Base-by-base conservation (phyloP, 2,329 filamentous ascomycete species). In the Cercospora beticola region DNA sequence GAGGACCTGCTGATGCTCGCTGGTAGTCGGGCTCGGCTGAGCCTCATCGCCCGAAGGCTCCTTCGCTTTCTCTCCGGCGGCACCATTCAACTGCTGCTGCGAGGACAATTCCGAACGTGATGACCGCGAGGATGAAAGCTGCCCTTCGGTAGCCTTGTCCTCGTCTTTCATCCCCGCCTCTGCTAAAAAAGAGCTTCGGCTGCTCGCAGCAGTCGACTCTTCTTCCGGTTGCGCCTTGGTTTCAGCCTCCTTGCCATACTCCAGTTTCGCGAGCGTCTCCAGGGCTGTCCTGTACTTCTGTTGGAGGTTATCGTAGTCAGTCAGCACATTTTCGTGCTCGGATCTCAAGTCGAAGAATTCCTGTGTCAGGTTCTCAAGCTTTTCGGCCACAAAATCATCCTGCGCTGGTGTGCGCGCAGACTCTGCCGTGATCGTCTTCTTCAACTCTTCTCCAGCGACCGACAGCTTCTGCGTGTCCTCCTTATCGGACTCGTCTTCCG, bases 101-200 rank as follows among this genome's bases (percentile, higher is more conserved):
- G 91, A 97, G 77, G 92, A 97, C 79, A 97, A 87, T 83, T 98
- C 95, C 82, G 93, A 95, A 73, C 93, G 97, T 74, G 97, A 90
- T 77, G 93, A 97, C 80, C 90, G 93, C 83, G 93, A 94, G 77
- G 92, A 94, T 81, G 91, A 92, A 77, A 84, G 86, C 81, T 88
- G 88, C 80, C 83, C 83, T 85, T 83, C 69, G 28, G 65, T 69
- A 69, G 68, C 85, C 83, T 87, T 90, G 76, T 90, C 93, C 79
- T 87, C 83, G 78, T 89, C 90, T 82, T 87, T 90, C 76, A 89
- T 88, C 82, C 88, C 89, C 76, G 86, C 84, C 77, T 93, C 90
- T 71, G 89, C 93, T 87, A 95, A 90, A 89, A 95, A 95, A 86
- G 93, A 94, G 66, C 88, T 86, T 12, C 92, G 91, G 23, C 91